Evolutionary conservation across 164 flowering plant genomes (phyloP), one percentile per base, ranked within the genome.

Genomic region (Tetracentron sinense): DNA sequence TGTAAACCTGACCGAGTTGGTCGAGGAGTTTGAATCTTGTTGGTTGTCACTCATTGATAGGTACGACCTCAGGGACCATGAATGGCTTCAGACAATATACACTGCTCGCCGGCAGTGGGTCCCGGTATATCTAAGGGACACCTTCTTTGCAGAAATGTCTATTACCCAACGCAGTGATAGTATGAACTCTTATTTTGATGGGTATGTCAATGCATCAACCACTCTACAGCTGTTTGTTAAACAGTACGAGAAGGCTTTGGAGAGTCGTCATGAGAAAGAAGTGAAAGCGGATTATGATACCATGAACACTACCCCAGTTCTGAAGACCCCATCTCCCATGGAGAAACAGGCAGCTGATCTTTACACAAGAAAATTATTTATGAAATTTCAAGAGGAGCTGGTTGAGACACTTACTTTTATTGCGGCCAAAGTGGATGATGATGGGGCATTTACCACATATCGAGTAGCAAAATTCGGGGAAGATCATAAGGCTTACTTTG

Each of bases 261-360:
- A 86, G 72, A 85, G 89, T 64, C 88, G 92, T 6, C 66, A 79
- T 67, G 92, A 89, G 81, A 86, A 86, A 65, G 96, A 89, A 73
- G 86, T 86, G 20, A 86, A 86, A 74, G 92, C 96, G 35, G 96
- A 89, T 72, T 85, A 75, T 75, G 96, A 89, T 42, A 81, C 90
- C 2, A 79, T 89, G 82, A 89, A 75, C 66, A 72, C 80, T 31
- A 26, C 80, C 42, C 86, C 89, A 5, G 71, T 65, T 54, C 56
- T 89, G 69, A 86, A 73, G 75, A 89, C 96, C 47, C 96, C 96
- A 46, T 86, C 96, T 50, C 96, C 92, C 8, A 89, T 85, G 96
- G 96, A 89, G 78, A 89, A 85, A 77, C 96, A 89, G 69, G 90
- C 85, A 12, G 83, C 90, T 17, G 86, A 76, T 51, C 77, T 85